Evolutionary conservation across 2,329 filamentous ascomycete species (phyloP), one percentile per base, ranked within the genome.

Genomic region (Plectosphaerella cucumerina): DNA sequence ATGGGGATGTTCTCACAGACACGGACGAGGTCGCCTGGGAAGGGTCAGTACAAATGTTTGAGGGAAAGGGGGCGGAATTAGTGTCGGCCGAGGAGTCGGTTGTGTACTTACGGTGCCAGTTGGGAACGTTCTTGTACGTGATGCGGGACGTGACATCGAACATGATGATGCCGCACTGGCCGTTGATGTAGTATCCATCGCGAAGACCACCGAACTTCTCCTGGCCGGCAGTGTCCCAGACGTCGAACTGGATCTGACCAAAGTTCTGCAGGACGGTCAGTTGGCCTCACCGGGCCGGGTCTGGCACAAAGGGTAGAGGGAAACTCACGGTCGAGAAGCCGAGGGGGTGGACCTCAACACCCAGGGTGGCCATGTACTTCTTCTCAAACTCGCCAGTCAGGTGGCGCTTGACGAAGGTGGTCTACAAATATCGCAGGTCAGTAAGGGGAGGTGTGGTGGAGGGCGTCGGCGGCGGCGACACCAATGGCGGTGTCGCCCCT

Each of bases 41-140:
- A n/a, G 14, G 35, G 9, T 37, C 9, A 12, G 14, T 10, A 11
- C 26, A 31, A 8, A 5, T 31, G 26, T 31, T 31, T 31, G 26
- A 31, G 3, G 26, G 26, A 31, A 8, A 8, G 12, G 26, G 12
- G 2, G 9, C 26, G 8, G 26, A 11, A 31, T 31, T 8, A 31
- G 26, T 4, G 26, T 31, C 12, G n/a, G n/a, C n/a, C n/a, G n/a
- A n/a, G n/a, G n/a, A n/a, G n/a, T 31, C 6, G 35, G 8, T 3
- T 47, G 22, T 22, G 39, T 54, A 85, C 90, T 72, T 86, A 96
- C 94, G 94, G 78, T 99, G 94, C 94, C 94, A 99, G 89, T 97
- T 97, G 79, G 94, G 94, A 59, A 99, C 94, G 82, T 99, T 99
- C 89, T 99, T 99, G 88, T 99, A 99, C 74, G 94, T 99, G 74